Conservation (phyloP, 768 basidiomycete genomes). For the Suillus weaverae region DNA sequence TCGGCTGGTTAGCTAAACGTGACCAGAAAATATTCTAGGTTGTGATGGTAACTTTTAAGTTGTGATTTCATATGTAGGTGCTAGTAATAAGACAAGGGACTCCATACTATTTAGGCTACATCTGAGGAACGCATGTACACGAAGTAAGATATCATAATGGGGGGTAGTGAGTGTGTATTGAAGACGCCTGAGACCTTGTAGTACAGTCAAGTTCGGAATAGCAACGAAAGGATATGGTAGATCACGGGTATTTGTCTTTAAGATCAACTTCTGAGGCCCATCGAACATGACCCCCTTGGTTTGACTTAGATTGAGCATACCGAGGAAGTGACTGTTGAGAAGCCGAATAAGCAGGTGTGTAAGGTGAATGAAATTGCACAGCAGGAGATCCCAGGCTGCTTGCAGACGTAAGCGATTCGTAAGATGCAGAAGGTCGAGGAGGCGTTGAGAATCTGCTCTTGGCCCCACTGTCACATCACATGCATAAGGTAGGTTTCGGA, state of each 20-base stretch:
- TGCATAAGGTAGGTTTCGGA: background rate
- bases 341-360: background rate
- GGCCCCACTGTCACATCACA: background rate
- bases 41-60: slow-evolving; percentile 1
- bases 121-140: background rate
- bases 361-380: slow-evolving; percentile 2
- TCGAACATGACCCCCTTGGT: slow-evolving; percentile 13
- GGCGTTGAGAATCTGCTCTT: slow-evolving; percentile 13
- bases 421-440: slow-evolving; percentile 12
- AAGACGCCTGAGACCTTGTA: background rate
- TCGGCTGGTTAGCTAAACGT: background rate
- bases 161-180: background rate
- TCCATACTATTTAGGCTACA: background rate
- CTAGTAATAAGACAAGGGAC: background rate
- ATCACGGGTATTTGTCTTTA: background rate
- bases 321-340: slow-evolving; percentile 8
- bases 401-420: slow-evolving; percentile 7
- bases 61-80: slow-evolving; percentile 2
- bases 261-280: slow-evolving; percentile 25
- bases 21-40: background rate
- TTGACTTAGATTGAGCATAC: slow-evolving; percentile 2
- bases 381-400: slow-evolving; percentile 6
- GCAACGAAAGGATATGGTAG: too few relatives aligned
- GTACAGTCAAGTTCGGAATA: background rate
- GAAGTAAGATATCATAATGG: background rate